A percentile compares a stretch with the other conserved stretches of the same genome.
Evolutionary conservation across 352 stramenopile genomes (phyloP).

Genomic region (Phytophthora tubulina): DNA sequence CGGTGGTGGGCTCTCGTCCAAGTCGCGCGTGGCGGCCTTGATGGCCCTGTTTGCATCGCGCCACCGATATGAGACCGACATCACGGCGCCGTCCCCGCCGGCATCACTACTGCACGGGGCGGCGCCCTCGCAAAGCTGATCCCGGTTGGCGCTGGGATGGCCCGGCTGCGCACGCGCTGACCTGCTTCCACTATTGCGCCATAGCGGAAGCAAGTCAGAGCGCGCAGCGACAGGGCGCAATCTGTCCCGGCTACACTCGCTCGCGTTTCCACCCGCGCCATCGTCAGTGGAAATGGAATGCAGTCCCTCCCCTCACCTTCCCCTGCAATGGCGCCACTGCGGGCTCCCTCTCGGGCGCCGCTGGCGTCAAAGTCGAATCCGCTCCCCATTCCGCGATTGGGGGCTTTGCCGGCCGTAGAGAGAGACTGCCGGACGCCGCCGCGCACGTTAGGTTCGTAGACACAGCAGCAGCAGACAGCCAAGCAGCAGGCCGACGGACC

Average conservation of each 20-base stretch:
- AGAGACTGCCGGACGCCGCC: neutral
- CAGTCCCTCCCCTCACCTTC: slow-evolving; percentile 42
- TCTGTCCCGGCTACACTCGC: no score
- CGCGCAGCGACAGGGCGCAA: slow-evolving; percentile 8
- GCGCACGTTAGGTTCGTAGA: slow-evolving; percentile 16
- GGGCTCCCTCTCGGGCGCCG: slow-evolving; percentile 28
- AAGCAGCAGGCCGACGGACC: slow-evolving; percentile 12
- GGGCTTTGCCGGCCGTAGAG: slow-evolving; percentile 24
- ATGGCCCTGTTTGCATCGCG: neutral
- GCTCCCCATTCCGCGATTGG: slow-evolving; percentile 48
- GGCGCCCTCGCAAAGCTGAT: slow-evolving; percentile 5
- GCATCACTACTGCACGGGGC: slow-evolving; percentile 11
- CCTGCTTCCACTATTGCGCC: slow-evolving; percentile 13
- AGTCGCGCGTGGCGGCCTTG: slow-evolving; percentile 5
- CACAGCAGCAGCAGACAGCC: slow-evolving; percentile 4
- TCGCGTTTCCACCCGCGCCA: neutral
- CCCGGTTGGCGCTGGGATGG: slow-evolving; percentile 9
- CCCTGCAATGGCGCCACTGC: slow-evolving; percentile 50
- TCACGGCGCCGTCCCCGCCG: no score
- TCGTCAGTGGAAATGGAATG: slow-evolving; percentile 37
- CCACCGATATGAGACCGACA: no score
- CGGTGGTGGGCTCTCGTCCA: neutral
- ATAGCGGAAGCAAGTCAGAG: neutral
- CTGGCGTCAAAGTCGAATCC: slow-evolving; percentile 44
- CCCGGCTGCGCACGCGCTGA: slow-evolving; percentile 12